Conservation (phyloP, 2,329 filamentous ascomycete species). For the Fusarium sp. region DNA sequence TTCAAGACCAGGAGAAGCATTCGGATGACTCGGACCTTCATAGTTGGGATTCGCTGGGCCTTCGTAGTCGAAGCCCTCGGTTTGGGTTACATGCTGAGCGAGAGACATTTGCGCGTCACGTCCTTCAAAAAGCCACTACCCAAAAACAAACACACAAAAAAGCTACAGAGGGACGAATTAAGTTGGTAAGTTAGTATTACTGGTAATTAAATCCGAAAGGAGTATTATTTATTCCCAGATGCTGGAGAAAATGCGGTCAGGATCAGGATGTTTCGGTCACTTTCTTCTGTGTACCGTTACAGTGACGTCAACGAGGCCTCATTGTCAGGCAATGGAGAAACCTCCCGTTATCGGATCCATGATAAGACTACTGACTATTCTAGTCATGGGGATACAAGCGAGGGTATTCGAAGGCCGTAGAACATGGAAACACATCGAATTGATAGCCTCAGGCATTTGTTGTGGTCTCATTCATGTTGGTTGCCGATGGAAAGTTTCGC, state of each 20-base stretch:
- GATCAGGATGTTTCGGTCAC: conserved; percentile 12
- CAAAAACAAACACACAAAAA: not conserved
- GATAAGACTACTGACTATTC: not conserved
- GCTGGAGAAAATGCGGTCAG: not conserved
- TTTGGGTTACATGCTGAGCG: conserved; percentile 57
- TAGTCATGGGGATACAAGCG: conserved; percentile 9
- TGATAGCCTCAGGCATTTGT: conserved; percentile 16
- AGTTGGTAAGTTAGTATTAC: too few species aligned
- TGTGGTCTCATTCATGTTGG: not conserved
- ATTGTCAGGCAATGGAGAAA: not conserved
- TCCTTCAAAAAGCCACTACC: not conserved
- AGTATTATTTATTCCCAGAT: not conserved
- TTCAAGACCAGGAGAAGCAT: not conserved
- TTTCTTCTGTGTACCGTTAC: conserved; percentile 13
- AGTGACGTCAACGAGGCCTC: conserved; percentile 34
- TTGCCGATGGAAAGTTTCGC: conserved; percentile 18
- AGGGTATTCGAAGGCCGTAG: conserved; percentile 10
- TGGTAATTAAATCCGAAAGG: not conserved
- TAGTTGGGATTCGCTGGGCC: conserved; percentile 42
- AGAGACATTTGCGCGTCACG: conserved; percentile 55
- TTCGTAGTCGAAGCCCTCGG: conserved; percentile 57
- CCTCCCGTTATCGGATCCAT: not conserved
- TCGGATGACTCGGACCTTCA: conserved; percentile 11
- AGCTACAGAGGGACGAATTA: not conserved
- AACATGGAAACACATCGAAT: conserved; percentile 5